Evolutionary conservation across 2,329 filamentous ascomycete species (phyloP), one percentile per base, ranked within the genome.

Genomic region (Zasmidium cellare): DNA sequence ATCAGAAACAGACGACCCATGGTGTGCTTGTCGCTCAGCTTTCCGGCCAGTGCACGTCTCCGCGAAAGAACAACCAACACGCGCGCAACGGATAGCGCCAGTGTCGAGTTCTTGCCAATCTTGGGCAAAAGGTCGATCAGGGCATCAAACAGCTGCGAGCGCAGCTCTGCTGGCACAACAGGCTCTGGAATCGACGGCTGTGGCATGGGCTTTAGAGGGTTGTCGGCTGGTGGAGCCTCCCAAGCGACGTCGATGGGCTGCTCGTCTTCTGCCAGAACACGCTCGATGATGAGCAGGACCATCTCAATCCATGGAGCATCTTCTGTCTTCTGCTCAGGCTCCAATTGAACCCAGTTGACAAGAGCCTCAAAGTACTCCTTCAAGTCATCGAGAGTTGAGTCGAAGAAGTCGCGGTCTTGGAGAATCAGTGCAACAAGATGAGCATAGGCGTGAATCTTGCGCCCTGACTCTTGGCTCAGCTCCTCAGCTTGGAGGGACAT

Each of bases 221-320:
- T 65, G 16, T 81, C 76, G 50, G 59, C 84, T 74, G 76, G 69
- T 35, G 75, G 75, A 7, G 76, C 67, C 14, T 76, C 73, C 90
- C 91, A 96, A 61, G 83, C 80, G 23, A 90, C 87, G 58, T 89
- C 84, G 3, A 83, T 79, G 2, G 92, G 92, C 63, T 93, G 87
- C 67, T 91, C 88, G 73, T 97, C 94, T 67, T 96, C 90, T 14
- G 89, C 88, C n/a, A 99, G 80, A 28, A 97, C 80, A 53, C 90
- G 90, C 78, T 99, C 94, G 50, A 97, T 82, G 51, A 99, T 89
- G 16, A 97, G 82, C 31, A 99, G 80, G 28, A 97, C 86, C 69
- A 94, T 92, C 12, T 91, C 90, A 63, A 97, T 88, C 92, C 93
- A 99, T 1, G 91, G 90, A 3, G 92, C 90, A 58, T 94, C 89